Percentiles rank a stretch among this genome's conserved stretches.
Conservation (phyloP, 768 basidiomycete genomes). For the Pulveroboletus ravenelii region DNA sequence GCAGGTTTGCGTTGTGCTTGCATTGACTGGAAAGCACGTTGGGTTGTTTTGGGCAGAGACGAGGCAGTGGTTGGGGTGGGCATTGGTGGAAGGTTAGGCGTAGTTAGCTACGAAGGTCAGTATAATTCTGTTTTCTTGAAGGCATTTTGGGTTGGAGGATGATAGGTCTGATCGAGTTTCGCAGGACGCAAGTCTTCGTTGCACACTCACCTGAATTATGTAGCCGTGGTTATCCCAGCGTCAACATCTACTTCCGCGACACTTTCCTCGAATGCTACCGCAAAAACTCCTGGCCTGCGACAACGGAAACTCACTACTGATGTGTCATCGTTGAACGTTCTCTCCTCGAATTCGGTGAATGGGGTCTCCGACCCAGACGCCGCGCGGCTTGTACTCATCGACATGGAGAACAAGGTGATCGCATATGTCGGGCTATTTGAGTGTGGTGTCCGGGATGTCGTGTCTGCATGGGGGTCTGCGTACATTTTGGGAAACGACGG, state of each 20-base stretch:
- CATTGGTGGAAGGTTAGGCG: constrained; percentile 74
- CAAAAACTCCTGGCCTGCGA: constrained; percentile 37
- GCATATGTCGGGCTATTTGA: constrained; percentile 79
- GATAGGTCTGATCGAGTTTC: background rate
- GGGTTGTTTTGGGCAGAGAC: constrained; percentile 82
- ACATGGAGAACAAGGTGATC: constrained; percentile 87
- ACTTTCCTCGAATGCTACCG: constrained; percentile 52
- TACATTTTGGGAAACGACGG: constrained; percentile 79
- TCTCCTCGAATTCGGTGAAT: constrained; percentile 35
- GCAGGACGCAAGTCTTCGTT: constrained; percentile 60
- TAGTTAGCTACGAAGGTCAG: constrained; percentile 89
- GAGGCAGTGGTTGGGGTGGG: constrained; percentile 90
- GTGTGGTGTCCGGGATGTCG: constrained; percentile 77
- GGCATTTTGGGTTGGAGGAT: background rate
- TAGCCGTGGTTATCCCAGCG: constrained; percentile 87
- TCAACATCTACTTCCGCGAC: constrained; percentile 52
- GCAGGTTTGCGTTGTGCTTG: constrained; percentile 78
- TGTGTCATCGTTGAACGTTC: constrained; percentile 5
- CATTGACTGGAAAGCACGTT: constrained; percentile 67
- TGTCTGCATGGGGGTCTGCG: constrained; percentile 77
- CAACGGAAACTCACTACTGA: constrained; percentile 24
- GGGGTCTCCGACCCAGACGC: constrained; percentile 49
- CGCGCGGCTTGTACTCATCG: constrained; percentile 80
- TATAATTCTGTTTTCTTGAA: background rate
- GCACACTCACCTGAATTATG: constrained; percentile 73